phyloP scores from a whole-genome alignment of 257 asterid species.

The Solanum ossicruentum region DNA sequence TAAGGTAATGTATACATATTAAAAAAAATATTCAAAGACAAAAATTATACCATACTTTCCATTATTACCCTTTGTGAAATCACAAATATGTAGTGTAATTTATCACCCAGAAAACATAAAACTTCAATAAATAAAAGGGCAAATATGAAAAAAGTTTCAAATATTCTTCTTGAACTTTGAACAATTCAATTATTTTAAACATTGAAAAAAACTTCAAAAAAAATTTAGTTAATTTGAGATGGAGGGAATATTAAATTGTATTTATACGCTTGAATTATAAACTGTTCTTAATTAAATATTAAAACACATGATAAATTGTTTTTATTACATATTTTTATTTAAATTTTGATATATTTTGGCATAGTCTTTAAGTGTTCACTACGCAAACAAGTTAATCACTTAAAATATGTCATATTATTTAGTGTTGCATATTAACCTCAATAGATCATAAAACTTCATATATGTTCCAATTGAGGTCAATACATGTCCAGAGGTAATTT shows the following conservation, averaged over 20 bases:
- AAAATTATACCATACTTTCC: too few relatives aligned
- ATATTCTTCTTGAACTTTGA: too few relatives aligned
- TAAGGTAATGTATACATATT: too few relatives aligned
- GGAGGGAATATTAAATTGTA: neutral
- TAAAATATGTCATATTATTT: neutral
- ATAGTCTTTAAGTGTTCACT: neutral
- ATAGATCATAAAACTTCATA: neutral
- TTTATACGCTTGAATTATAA: neutral
- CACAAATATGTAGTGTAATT: too few relatives aligned
- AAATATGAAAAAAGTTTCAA: too few relatives aligned
- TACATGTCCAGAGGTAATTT: neutral
- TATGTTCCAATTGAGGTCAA: neutral
- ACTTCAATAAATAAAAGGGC: too few relatives aligned
- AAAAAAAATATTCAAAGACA: too few relatives aligned
- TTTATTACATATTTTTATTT: neutral
- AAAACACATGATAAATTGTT: neutral
- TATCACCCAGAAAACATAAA: too few relatives aligned
- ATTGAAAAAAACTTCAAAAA: neutral
- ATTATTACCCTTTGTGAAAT: too few relatives aligned
- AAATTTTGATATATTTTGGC: neutral
- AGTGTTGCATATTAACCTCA: neutral
- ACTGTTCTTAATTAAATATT: neutral
- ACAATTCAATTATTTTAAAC: too few relatives aligned
- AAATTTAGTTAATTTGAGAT: too few relatives aligned
- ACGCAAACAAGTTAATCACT: neutral